These are phyloP conservation scores for Salvia hispanica DNA, from an alignment of 257 asterid species.

Conservation along the genomic window DNA sequence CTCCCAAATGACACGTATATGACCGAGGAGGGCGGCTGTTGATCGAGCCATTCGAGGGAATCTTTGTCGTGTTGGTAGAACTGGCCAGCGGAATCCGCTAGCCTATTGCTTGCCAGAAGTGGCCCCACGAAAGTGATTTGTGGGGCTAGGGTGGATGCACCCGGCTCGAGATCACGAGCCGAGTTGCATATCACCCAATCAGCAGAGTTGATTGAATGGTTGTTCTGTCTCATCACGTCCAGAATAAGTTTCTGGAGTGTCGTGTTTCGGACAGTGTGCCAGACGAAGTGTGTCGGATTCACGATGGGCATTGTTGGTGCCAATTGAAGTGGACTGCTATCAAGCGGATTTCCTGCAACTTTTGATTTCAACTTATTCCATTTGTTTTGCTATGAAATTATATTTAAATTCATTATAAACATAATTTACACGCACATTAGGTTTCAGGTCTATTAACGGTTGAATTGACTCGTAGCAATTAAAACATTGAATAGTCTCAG, in stretches of 20 bases:
- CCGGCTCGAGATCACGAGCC: constrained; percentile 39
- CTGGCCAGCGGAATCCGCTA: constrained; percentile 31
- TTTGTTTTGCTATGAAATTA: no score
- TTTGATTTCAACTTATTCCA: background rate
- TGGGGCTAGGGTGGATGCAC: constrained; percentile 37
- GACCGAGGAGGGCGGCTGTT: constrained; percentile 38
- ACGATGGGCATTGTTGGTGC: constrained; percentile 41
- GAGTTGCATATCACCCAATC: constrained; percentile 48
- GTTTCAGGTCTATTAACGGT: no score
- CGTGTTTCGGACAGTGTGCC: constrained; percentile 28
- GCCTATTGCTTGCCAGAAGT: constrained; percentile 25
- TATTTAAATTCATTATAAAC: no score
- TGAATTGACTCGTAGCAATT: no score
- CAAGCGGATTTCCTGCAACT: constrained; percentile 33
- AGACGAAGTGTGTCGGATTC: constrained; percentile 35
- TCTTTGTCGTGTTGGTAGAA: constrained; percentile 31
- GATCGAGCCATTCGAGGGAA: constrained; percentile 46
- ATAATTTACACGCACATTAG: no score
- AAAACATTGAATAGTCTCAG: no score
- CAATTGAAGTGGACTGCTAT: constrained; percentile 29
- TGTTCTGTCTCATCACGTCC: constrained; percentile 30
- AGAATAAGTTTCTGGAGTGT: constrained; percentile 29
- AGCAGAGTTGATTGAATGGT: constrained; percentile 7
- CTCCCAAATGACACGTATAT: constrained; percentile 49
- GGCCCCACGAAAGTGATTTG: constrained; percentile 43